phyloP scores from a whole-genome alignment of 1,284 basidiomycete species.

The Melampsora americana region DNA sequence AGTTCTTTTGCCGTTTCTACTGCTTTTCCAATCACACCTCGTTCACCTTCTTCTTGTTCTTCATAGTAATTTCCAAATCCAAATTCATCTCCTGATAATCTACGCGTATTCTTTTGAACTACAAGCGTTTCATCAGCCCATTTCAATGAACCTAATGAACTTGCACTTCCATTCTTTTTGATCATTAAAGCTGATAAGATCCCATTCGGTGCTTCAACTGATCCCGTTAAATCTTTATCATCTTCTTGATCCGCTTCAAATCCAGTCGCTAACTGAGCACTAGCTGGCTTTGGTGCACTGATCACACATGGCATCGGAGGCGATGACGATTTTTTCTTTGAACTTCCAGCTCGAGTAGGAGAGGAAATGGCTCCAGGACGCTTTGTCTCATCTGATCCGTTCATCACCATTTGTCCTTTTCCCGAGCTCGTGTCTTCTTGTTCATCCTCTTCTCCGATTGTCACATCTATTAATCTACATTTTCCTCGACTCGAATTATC shows the following conservation, averaged over 20 bases:
- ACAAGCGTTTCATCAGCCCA: slow-evolving; percentile 1
- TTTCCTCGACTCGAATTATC: slow-evolving; percentile 9
- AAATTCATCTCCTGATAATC: slow-evolving; percentile 45
- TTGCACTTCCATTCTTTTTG: neutral
- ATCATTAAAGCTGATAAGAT: neutral
- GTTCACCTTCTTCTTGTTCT: slow-evolving; percentile 31
- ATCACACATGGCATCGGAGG: slow-evolving; percentile 26
- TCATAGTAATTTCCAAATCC: slow-evolving; percentile 47
- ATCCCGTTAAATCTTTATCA: neutral
- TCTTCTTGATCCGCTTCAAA: too few relatives aligned
- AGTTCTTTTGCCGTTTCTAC: slow-evolving; percentile 49
- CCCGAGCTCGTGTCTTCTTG: neutral
- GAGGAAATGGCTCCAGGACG: neutral
- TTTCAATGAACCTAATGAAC: neutral
- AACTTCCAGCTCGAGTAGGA: neutral
- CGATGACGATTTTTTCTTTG: slow-evolving; percentile 10
- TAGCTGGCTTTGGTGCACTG: slow-evolving; percentile 32
- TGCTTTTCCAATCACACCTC: slow-evolving; percentile 46
- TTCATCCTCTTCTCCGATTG: slow-evolving; percentile 34
- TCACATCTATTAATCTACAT: slow-evolving; percentile 15
- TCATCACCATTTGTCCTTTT: neutral
- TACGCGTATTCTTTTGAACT: slow-evolving; percentile 19
- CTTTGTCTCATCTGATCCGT: neutral
- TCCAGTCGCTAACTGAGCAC: slow-evolving; percentile 11
- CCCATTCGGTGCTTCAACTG: too few relatives aligned